A percentile compares a stretch with the other conserved stretches of the same genome.
Evolutionary conservation across 2,329 filamentous ascomycete species (phyloP).

Genomic region (Venturia asperata): DNA sequence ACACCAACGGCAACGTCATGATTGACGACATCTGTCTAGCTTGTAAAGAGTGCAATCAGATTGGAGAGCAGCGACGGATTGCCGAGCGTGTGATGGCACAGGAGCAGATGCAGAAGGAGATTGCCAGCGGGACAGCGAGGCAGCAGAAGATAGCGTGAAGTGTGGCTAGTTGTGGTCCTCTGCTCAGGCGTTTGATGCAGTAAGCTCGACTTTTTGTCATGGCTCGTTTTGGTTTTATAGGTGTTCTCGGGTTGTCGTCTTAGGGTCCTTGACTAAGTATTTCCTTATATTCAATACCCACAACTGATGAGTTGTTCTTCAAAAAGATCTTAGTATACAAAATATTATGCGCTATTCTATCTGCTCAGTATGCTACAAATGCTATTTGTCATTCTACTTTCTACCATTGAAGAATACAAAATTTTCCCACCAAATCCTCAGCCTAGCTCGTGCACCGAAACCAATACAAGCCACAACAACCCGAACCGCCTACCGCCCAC

Average conservation of each 20-base stretch:
- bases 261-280: background rate
- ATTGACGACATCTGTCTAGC: constrained; percentile 13
- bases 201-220: background rate
- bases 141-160: background rate
- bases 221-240: background rate
- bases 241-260: background rate
- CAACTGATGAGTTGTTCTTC: background rate
- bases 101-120: background rate
- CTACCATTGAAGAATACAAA: no score
- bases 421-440: background rate
- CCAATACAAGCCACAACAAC: background rate
- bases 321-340: no score
- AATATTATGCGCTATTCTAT: no score
- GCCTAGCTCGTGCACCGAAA: background rate
- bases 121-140: background rate
- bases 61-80: background rate
- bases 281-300: no score
- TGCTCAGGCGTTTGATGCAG: background rate
- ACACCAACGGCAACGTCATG: constrained; percentile 1
- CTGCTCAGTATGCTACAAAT: no score
- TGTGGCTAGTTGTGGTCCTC: background rate
- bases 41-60: constrained; percentile 4
- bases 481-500: background rate
- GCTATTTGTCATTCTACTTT: no score
- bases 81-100: background rate